Evolutionary conservation across 2,329 filamentous ascomycete genomes (phyloP).

Genomic region (Aureobasidium musti): DNA sequence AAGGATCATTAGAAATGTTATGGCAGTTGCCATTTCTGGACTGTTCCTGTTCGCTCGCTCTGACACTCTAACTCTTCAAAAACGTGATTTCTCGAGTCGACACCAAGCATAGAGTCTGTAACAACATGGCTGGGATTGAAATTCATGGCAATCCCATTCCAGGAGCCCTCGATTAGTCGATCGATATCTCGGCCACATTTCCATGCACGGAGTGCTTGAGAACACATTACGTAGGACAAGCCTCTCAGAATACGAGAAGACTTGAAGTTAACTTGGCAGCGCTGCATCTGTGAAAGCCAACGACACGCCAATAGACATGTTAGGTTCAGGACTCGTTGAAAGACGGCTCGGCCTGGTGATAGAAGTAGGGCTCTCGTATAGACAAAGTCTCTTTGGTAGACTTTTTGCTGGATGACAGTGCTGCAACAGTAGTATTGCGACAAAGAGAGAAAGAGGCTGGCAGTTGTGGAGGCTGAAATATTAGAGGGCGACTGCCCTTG

Average conservation of each 20-base stretch:
- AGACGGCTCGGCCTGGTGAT: background rate
- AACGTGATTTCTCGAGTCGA: background rate
- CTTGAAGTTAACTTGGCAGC: background rate
- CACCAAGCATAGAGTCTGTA: background rate
- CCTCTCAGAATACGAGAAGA: background rate
- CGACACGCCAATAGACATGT: background rate
- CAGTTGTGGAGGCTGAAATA: background rate
- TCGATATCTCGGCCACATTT: background rate
- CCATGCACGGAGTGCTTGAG: no score
- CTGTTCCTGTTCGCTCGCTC: background rate
- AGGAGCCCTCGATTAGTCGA: background rate
- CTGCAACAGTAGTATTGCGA: slow-evolving; percentile 8
- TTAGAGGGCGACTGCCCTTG: background rate
- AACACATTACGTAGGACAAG: slow-evolving; percentile 1
- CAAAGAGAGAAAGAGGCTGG: background rate
- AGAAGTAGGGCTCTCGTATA: background rate
- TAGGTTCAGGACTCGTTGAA: background rate
- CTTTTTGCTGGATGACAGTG: no score
- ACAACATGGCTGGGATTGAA: no score
- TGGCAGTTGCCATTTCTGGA: background rate
- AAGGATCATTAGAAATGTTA: background rate
- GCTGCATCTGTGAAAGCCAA: background rate
- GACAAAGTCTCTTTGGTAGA: background rate
- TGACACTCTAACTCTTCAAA: background rate
- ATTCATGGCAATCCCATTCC: background rate